These are phyloP conservation scores for Macrocybe gigantea DNA, from an alignment of 768 basidiomycete genomes.

Conservation along the genomic window DNA sequence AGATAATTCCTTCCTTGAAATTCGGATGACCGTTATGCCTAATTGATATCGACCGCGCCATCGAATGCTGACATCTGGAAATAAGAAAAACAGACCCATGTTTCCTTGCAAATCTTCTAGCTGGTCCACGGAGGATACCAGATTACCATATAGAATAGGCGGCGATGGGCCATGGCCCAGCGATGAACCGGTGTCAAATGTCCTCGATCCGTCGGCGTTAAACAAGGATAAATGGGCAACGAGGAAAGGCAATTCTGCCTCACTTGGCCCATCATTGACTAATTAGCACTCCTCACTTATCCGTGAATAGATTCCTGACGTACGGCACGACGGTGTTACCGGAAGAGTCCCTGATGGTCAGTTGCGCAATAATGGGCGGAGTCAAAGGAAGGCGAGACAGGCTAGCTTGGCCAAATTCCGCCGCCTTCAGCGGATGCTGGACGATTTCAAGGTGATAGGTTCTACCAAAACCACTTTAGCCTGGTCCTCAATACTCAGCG, in stretches of 20 bases:
- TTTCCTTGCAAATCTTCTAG: conserved; percentile 78
- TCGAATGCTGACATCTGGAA: conserved; percentile 86
- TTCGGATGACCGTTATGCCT: conserved; percentile 64
- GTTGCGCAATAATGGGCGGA: conserved; percentile 77
- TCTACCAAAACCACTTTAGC: conserved; percentile 21
- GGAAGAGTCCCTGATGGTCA: conserved; percentile 66
- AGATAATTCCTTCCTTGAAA: conserved; percentile 58
- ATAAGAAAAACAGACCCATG: conserved; percentile 81
- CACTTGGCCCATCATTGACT: conserved; percentile 38
- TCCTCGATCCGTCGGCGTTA: conserved; percentile 57
- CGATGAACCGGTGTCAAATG: conserved; percentile 60
- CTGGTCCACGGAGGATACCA: conserved; percentile 78
- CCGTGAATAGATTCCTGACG: conserved; percentile 28
- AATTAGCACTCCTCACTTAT: background rate
- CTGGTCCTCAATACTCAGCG: too few relatives aligned
- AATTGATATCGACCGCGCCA: conserved; percentile 73
- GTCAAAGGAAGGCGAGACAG: conserved; percentile 80
- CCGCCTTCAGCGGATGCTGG: conserved; percentile 78
- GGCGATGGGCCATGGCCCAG: conserved; percentile 44
- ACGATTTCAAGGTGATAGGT: conserved; percentile 80
- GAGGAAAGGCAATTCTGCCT: conserved; percentile 83
- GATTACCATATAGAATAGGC: conserved; percentile 74
- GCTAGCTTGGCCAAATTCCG: conserved; percentile 71
- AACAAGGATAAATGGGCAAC: conserved; percentile 77
- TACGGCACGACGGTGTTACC: conserved; percentile 77